Conservation (phyloP, 345 rosid genomes). For the Ceriops zippeliana region DNA sequence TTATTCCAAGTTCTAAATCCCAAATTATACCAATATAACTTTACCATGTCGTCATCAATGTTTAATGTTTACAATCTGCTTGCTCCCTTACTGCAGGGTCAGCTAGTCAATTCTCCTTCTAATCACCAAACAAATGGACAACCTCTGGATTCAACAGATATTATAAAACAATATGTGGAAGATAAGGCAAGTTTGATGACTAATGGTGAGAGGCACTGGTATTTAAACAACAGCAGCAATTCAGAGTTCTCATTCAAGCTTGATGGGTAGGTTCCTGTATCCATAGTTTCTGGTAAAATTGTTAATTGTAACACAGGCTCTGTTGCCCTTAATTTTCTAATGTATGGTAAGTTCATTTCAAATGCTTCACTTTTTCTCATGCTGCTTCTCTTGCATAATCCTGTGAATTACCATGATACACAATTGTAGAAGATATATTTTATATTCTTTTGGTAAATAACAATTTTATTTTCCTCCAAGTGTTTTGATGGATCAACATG, state of each 20-base stretch:
- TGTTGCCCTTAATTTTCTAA: too few species aligned
- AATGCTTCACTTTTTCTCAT: too few species aligned
- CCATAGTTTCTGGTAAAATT: background rate
- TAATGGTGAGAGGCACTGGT: slow-evolving; percentile 26
- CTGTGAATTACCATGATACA: too few species aligned
- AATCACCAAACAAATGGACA: slow-evolving; percentile 27
- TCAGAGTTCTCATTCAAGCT: slow-evolving; percentile 28
- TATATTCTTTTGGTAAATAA: too few species aligned
- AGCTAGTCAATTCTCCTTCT: slow-evolving; percentile 31
- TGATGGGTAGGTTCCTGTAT: slow-evolving; percentile 26
- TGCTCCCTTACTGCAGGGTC: slow-evolving; percentile 27
- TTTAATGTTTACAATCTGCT: background rate
- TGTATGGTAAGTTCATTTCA: too few species aligned
- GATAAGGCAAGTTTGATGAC: slow-evolving; percentile 20
- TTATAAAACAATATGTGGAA: slow-evolving; percentile 19
- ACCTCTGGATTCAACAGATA: slow-evolving; percentile 21
- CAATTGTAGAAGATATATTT: too few species aligned
- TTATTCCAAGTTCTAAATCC: slow-evolving; percentile 1
- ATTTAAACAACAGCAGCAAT: slow-evolving; percentile 21
- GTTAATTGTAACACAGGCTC: too few species aligned
- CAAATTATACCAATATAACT: background rate
- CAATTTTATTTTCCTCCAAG: too few species aligned
- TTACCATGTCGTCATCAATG: background rate
- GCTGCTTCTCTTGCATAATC: too few species aligned
- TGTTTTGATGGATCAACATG: too few species aligned